phyloP scores from a whole-genome alignment of 2,329 filamentous ascomycete genomes.

The Davidsoniella virescens region DNA sequence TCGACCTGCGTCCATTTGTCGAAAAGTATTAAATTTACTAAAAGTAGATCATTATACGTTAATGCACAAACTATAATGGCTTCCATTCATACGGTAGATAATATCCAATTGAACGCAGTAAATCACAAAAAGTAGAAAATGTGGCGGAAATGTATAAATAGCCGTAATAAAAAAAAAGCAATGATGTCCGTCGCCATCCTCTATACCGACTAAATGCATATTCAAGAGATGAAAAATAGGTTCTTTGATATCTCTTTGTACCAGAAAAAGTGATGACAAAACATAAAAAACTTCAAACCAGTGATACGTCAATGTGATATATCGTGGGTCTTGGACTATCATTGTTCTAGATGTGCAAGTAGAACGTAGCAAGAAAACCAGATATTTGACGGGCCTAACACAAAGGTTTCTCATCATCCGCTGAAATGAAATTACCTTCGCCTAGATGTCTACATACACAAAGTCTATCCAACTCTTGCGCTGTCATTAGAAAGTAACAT shows the following conservation, averaged over 20 bases:
- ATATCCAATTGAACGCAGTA: no score
- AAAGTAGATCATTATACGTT: neutral
- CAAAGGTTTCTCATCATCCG: no score
- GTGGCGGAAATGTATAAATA: neutral
- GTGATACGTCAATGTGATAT: no score
- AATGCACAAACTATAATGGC: neutral
- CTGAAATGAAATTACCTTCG: neutral
- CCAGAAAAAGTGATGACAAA: no score
- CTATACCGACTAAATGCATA: neutral
- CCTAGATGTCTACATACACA: neutral
- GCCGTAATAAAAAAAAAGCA: neutral
- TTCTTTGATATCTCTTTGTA: no score
- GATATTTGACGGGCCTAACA: no score
- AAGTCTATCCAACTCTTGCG: constrained; percentile 7
- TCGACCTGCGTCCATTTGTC: constrained; percentile 64
- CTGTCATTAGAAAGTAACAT: neutral
- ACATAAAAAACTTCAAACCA: no score
- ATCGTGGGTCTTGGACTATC: no score
- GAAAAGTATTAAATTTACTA: constrained; percentile 54
- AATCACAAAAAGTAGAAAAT: no score
- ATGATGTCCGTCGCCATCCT: neutral
- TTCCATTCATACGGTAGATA: neutral
- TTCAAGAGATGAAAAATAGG: no score
- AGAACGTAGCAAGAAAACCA: no score
- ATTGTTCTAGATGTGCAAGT: no score